Evolutionary conservation across 2,329 filamentous ascomycete genomes (phyloP).

Genomic region (Nannizziopsis arthrosporioides): DNA sequence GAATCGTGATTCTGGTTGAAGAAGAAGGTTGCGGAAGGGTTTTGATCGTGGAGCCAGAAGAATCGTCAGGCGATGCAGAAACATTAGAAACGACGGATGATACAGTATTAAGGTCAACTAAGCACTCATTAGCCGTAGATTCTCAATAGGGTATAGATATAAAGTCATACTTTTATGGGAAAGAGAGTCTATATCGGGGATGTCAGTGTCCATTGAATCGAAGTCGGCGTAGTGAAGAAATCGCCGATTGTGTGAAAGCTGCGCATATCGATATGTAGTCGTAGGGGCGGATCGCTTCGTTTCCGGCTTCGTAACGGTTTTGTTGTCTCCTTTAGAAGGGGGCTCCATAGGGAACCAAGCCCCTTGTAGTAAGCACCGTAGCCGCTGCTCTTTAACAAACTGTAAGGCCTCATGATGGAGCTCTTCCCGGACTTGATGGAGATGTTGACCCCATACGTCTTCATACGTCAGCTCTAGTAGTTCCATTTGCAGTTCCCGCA

Average conservation of each 20-base stretch:
- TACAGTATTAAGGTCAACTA: slow-evolving; percentile 71
- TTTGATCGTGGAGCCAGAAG: slow-evolving; percentile 40
- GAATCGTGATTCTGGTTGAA: slow-evolving; percentile 82
- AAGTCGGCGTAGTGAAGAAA: slow-evolving; percentile 88
- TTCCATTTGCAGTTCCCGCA: slow-evolving; percentile 87
- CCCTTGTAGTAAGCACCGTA: slow-evolving; percentile 76
- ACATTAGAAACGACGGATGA: slow-evolving; percentile 93
- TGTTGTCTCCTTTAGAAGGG: slow-evolving; percentile 41
- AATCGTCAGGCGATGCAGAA: slow-evolving; percentile 49
- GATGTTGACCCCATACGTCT: slow-evolving; percentile 83
- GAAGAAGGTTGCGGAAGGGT: slow-evolving; percentile 27
- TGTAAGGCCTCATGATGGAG: slow-evolving; percentile 82
- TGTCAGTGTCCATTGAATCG: slow-evolving; percentile 48
- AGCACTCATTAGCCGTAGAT: slow-evolving; percentile 5
- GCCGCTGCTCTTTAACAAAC: slow-evolving; percentile 93
- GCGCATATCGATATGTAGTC: slow-evolving; percentile 66
- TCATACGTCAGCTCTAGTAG: slow-evolving; percentile 83
- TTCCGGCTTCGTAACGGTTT: slow-evolving; percentile 33
- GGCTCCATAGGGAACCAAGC: slow-evolving; percentile 63
- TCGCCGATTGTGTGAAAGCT: slow-evolving; percentile 79
- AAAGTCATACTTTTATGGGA: slow-evolving; percentile 53
- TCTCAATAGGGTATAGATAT: not conserved
- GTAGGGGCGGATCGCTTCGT: slow-evolving; percentile 26
- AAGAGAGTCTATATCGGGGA: slow-evolving; percentile 62
- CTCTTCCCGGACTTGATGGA: slow-evolving; percentile 82